Evolutionary conservation across 495 filamentous ascomycete genomes (phyloP).

Genomic region (Cladorrhinum samala): DNA sequence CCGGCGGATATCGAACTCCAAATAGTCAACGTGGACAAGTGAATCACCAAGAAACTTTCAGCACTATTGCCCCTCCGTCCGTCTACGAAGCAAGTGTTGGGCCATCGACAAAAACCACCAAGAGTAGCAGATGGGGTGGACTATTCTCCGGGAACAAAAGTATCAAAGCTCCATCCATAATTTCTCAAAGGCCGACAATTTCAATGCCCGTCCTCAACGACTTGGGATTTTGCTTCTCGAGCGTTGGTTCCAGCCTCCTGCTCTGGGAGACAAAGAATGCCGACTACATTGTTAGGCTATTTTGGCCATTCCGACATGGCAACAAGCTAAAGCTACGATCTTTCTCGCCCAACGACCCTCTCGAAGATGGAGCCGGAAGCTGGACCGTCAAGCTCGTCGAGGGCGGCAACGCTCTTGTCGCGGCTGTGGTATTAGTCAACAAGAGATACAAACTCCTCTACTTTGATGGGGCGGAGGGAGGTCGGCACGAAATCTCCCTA

Average conservation of each 20-base stretch:
- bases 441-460: background rate
- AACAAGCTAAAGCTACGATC: background rate
- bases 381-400: background rate
- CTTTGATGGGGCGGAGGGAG: constrained; percentile 1
- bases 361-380: background rate
- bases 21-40: no score
- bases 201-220: constrained; percentile 3
- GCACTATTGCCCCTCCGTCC: no score
- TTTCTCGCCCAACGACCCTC: background rate
- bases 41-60: no score
- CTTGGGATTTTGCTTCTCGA: constrained; percentile 15
- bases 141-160: background rate
- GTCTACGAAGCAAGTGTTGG: background rate
- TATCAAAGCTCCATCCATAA: background rate
- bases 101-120: background rate
- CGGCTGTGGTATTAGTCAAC: background rate
- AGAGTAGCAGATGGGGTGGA: background rate
- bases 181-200: background rate
- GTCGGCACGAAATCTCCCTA: background rate
- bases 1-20: no score
- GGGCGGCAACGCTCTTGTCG: background rate
- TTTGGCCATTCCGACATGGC: constrained; percentile 6
- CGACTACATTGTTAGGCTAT: constrained; percentile 1
- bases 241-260: constrained; percentile 5
- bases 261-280: constrained; percentile 13